Evolutionary conservation across 1,284 basidiomycete genomes (phyloP).

Genomic region (Melanopsichium pennsylvanicum): DNA sequence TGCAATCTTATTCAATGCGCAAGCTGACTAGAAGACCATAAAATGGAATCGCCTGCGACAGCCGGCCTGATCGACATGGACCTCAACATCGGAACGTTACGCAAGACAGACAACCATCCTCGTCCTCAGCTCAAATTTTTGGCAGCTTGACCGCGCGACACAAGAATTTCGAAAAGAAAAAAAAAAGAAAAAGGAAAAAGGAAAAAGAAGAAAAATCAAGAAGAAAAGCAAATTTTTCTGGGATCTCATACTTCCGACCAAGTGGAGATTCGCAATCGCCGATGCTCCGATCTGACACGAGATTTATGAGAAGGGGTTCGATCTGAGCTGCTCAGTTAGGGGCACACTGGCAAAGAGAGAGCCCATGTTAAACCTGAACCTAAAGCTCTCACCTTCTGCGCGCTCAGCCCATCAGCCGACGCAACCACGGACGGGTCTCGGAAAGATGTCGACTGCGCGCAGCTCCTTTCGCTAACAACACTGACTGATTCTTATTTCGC

Average conservation of each 20-base stretch:
- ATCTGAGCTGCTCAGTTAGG: no score
- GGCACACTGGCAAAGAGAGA: no score
- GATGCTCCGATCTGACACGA: conserved; percentile 7
- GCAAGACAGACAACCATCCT: not conserved
- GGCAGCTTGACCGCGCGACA: conserved; percentile 12
- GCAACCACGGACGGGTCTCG: conserved; percentile 1
- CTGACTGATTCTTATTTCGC: no score
- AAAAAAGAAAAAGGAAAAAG: no score
- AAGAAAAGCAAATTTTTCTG: no score
- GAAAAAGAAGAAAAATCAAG: no score
- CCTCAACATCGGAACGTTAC: conserved; percentile 17
- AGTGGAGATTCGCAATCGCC: not conserved
- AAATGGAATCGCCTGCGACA: no score
- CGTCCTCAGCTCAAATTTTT: conserved; percentile 20
- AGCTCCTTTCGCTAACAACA: not conserved
- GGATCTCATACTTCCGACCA: no score
- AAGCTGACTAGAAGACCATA: not conserved
- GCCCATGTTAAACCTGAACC: conserved; percentile 1
- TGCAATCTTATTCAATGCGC: no score
- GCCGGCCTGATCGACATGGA: no score
- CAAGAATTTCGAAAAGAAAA: conserved; percentile 1
- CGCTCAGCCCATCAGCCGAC: conserved; percentile 10
- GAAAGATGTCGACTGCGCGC: conserved; percentile 1
- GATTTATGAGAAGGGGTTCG: no score
- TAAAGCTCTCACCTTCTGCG: conserved; percentile 7